Evolutionary conservation across 2,329 filamentous ascomycete genomes (phyloP), one percentile per base, ranked within the genome.

Genomic region (Chaetoscypha palmicola): DNA sequence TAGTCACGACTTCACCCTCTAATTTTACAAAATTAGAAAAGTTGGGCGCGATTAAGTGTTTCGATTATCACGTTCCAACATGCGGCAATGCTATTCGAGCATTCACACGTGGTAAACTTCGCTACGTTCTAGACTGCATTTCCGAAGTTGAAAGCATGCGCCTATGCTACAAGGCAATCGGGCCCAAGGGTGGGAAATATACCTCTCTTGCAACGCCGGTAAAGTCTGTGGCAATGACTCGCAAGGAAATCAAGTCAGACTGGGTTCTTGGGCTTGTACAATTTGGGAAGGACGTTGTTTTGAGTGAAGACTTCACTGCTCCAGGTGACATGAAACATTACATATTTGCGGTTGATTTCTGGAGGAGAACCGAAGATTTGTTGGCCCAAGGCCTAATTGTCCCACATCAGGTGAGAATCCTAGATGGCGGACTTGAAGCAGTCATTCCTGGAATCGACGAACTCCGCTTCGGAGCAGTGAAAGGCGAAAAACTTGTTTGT

Each of bases 31-130:
- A 71, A 1, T 65, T 66, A 12, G 54, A 60, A 38, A 44, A 38
- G 1, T 65, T 56, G 41, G 70, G 70, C 9, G 69, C 69, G 0
- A 64, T 63, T 4, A 51, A 54, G 8, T 62, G 53, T 2, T 72
- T 70, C 47, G 67, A 73, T 56, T 71, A 68, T 47, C 47, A 50
- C 33, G 49, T 43, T 2, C 48, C 61, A 0, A 55, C 48, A 2
- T 66, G 62, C 46, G 62, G 47, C 10, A 49, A 47, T 1, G 58
- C 65, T 8, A 67, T 72, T 39, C 53, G 57, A 1, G 46, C 40
- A 3, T 64, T 65, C 48, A 72, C 69, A 1, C 46, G 55, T 1
- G 64, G 67, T 55, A 45, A 35, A 1, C 60, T 73, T 1, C 43
- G 43, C 0, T 36, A 26, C 40, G 20, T 17, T 20, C 20, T 43